Conservation (phyloP, 169 alveolate species). For the Plasmodium knowlesi region DNA sequence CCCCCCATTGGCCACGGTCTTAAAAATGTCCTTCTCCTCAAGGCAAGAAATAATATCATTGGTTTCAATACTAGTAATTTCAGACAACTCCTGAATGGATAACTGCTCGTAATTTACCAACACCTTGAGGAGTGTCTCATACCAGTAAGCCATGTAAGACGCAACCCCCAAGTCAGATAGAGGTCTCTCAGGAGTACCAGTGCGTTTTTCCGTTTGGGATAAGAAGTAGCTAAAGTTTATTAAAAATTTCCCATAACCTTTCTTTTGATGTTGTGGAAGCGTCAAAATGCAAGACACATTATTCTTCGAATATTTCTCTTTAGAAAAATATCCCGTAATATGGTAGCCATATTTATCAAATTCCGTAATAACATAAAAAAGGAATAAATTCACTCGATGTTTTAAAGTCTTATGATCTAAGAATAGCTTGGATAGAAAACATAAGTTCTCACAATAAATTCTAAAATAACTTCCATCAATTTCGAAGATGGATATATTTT, state of each 20-base stretch:
- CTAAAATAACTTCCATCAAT: conserved; percentile 95
- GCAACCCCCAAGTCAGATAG: conserved; percentile 97
- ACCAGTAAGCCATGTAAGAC: conserved; percentile 97
- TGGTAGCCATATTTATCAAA: conserved; percentile 88
- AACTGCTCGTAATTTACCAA: conserved; percentile 8
- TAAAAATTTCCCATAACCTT: conserved; percentile 92
- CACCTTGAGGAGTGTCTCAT: conserved; percentile 49
- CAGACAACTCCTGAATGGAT: conserved; percentile 82
- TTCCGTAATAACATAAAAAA: conserved; percentile 96
- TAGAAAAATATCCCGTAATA: conserved; percentile 92
- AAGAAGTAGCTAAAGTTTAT: conserved; percentile 92
- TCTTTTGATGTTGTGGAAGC: conserved; percentile 93
- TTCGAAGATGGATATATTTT: conserved; percentile 94
- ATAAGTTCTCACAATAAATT: conserved; percentile 96
- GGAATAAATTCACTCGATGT: conserved; percentile 89
- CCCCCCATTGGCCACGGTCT: conserved; percentile 84
- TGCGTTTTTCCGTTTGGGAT: conserved; percentile 92
- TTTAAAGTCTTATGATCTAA: conserved; percentile 97
- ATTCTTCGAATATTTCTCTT: conserved; percentile 91
- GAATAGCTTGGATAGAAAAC: conserved; percentile 96
- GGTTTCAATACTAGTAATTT: conserved; percentile 89
- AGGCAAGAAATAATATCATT: conserved; percentile 89
- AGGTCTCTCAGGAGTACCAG: conserved; percentile 99
- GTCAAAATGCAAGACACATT: conserved; percentile 92
- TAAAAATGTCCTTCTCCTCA: conserved; percentile 90